Evolutionary conservation across 2,329 filamentous ascomycete species (phyloP), one percentile per base, ranked within the genome.

Genomic region (Talaromyces sp.): DNA sequence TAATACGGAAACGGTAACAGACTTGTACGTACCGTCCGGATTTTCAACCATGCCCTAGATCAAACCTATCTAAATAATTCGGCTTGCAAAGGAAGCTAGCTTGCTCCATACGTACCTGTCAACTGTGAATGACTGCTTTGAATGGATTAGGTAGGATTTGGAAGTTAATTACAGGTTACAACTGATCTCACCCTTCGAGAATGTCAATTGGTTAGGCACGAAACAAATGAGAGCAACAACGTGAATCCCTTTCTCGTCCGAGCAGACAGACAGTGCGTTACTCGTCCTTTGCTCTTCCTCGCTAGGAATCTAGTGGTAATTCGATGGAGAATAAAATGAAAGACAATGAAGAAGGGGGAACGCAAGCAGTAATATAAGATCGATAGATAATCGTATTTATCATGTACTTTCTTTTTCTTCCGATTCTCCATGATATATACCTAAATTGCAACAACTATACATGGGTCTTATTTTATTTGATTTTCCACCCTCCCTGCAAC

Each of bases 191-290:
- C 27, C 39, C 22, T 45, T 45, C 16, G 11, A 50, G 48, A 58
- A 41, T 57, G 60, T 27, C 64, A 58, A 65, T 65, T 65, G 64
- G 64, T 54, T 59, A 65, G 64, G 60, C 64, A 62, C 52, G 43
- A 57, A 50, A 16, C 45, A 16, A 16, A 58, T 52, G 9, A 24
- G 27, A n/a, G 24, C 16, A 31, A 54, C 5, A 39, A 22, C 10
- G 37, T 27, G 39, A 57, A 47, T 47, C 24, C 50, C 14, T 22
- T 24, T 9, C 50, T 57, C 24, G 31, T 37, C n/a, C 11, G 16
- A 45, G 56, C 37, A 59, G 56, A 27, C 14, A 19, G 14, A 19
- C 56, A 59, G 35, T 41, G n/a, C 37, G 19, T 33, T 27, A 59
- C 45, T 59, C 56, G 56, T 37, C 37, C 19, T 58, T 13, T 27